Evolutionary conservation across 2,329 filamentous ascomycete species (phyloP).

Genomic region (Xylaria sp.): DNA sequence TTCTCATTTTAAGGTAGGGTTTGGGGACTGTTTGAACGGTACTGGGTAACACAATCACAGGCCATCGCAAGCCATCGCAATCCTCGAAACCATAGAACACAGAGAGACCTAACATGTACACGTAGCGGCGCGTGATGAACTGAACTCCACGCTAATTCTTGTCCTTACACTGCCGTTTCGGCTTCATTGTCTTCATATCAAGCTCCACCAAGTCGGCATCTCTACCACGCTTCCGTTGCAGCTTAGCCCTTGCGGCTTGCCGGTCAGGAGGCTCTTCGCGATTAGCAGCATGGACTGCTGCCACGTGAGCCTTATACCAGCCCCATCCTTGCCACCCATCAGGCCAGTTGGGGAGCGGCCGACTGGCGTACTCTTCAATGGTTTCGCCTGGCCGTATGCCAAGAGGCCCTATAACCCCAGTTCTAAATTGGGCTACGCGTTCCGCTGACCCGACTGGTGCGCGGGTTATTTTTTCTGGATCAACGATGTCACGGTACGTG

Average conservation of each 20-base stretch:
- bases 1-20: too few relatives aligned
- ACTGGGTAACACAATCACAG: too few relatives aligned
- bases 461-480: not conserved
- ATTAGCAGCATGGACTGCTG: not conserved
- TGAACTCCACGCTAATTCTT: too few relatives aligned
- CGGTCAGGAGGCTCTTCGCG: not conserved
- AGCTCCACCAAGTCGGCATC: not conserved
- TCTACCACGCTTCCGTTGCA: not conserved
- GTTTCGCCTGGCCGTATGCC: not conserved
- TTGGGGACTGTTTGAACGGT: too few relatives aligned
- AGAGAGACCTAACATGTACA: not conserved
- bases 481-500: not conserved
- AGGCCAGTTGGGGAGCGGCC: not conserved
- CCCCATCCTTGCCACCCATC: not conserved
- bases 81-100: not conserved
- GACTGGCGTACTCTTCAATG: not conserved
- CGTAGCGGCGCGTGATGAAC: not conserved
- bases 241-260: not conserved
- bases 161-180: not conserved
- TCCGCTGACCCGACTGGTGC: not conserved
- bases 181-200: not conserved
- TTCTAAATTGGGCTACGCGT: not conserved
- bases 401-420: not conserved
- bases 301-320: not conserved
- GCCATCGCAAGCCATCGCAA: too few relatives aligned